Evolutionary conservation across 148 eudicot species (phyloP).

Genomic region (Agrostemma githago): DNA sequence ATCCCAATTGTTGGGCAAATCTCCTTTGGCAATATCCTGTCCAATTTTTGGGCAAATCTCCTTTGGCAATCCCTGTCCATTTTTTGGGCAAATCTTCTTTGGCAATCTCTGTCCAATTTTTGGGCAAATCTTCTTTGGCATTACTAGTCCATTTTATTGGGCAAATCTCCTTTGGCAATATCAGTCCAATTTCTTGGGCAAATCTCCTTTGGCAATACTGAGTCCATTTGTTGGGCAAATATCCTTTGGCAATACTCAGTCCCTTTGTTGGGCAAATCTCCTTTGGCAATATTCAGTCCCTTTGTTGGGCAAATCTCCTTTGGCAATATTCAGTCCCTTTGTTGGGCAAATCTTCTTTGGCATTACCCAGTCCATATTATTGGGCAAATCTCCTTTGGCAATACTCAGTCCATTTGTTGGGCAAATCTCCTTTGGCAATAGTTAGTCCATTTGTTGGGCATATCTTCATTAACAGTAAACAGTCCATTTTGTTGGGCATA

Average conservation of each 20-base stretch:
- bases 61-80: slow-evolving; percentile 3
- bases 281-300: slow-evolving; percentile 16
- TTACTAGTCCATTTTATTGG: neutral
- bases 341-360: slow-evolving; percentile 21
- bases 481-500: slow-evolving; percentile 44
- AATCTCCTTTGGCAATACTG: slow-evolving; percentile 13
- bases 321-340: neutral
- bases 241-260: slow-evolving; percentile 5
- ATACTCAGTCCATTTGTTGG: slow-evolving; percentile 21
- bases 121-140: slow-evolving; percentile 31
- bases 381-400: slow-evolving; percentile 35
- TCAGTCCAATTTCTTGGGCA: slow-evolving; percentile 12
- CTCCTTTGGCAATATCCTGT: slow-evolving; percentile 15
- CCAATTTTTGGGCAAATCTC: slow-evolving; percentile 16
- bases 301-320: slow-evolving; percentile 18
- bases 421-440: slow-evolving; percentile 38
- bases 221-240: neutral
- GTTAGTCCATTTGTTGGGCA: slow-evolving; percentile 41
- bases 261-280: slow-evolving; percentile 22
- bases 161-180: slow-evolving; percentile 22
- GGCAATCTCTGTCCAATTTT: slow-evolving; percentile 1
- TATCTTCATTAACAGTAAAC: slow-evolving; percentile 70
- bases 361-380: slow-evolving; percentile 13
- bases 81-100: slow-evolving; percentile 4
- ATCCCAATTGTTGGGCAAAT: slow-evolving; percentile 13